Conservation (phyloP, 2,329 filamentous ascomycete species). For the Cladophialophora psammophila region DNA sequence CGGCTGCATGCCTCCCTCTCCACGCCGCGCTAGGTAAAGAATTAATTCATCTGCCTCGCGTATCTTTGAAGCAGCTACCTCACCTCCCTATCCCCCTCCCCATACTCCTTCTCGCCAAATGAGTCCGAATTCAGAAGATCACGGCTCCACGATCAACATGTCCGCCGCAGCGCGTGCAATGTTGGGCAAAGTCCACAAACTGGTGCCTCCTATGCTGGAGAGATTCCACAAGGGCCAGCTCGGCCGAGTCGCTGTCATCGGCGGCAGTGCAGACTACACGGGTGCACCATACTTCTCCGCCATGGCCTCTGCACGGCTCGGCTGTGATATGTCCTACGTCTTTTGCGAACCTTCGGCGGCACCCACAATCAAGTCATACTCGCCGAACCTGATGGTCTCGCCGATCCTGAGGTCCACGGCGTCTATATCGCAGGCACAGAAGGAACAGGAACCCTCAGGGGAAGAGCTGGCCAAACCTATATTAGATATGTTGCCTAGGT, state of each 20-base stretch:
- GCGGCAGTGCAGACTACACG: slow-evolving; percentile 94
- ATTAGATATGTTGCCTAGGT: slow-evolving; percentile 79
- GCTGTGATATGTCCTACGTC: slow-evolving; percentile 61
- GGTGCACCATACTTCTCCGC: slow-evolving; percentile 98
- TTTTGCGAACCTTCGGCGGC: slow-evolving; percentile 92
- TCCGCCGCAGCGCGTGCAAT: slow-evolving; percentile 76
- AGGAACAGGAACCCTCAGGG: slow-evolving; percentile 63
- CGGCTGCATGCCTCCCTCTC: background rate
- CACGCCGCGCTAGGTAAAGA: background rate
- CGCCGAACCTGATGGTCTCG: slow-evolving; percentile 97
- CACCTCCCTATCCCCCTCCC: background rate
- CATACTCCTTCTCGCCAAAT: slow-evolving; percentile 18
- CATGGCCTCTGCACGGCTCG: slow-evolving; percentile 90
- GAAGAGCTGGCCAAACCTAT: slow-evolving; percentile 71
- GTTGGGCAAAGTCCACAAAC: slow-evolving; percentile 80
- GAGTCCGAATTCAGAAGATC: slow-evolving; percentile 29
- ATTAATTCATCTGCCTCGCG: background rate
- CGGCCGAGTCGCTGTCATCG: slow-evolving; percentile 90
- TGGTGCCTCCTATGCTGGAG: slow-evolving; percentile 94
- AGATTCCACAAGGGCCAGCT: slow-evolving; percentile 97
- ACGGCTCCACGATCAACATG: slow-evolving; percentile 53
- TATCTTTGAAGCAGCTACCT: background rate
- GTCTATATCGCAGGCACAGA: slow-evolving; percentile 57
- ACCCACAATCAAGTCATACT: slow-evolving; percentile 94
- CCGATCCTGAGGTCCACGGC: slow-evolving; percentile 86